A percentile compares a stretch with the other conserved stretches of the same genome.
These are phyloP conservation scores for Ampelocalamus luodianensis DNA, from an alignment of 176 grass and related monocot genomes.

Conservation along the genomic window DNA sequence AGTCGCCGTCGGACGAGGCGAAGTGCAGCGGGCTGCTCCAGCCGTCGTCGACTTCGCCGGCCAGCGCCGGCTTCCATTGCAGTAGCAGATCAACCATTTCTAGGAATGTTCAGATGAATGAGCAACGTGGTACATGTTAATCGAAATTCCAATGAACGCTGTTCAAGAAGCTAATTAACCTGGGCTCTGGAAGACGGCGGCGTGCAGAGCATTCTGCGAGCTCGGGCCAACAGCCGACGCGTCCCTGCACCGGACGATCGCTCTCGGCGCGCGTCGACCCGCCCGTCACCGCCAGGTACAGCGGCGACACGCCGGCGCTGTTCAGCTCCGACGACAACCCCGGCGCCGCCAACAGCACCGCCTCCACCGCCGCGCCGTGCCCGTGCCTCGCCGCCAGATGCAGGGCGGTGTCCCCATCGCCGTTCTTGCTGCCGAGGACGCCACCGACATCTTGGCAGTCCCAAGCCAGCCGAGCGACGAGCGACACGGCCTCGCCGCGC, in stretches of 20 bases:
- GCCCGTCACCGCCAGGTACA: conserved; percentile 38
- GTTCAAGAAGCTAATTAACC: neutral
- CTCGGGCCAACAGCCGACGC: neutral
- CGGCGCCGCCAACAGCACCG: neutral
- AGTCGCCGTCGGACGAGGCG: conserved; percentile 7
- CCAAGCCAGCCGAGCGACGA: neutral
- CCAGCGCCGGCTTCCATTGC: conserved; percentile 13
- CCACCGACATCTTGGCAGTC: neutral
- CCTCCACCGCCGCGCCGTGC: neutral
- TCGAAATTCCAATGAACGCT: too few species aligned
- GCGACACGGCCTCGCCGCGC: neutral
- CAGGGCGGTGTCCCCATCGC: conserved; percentile 4
- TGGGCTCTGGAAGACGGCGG: conserved; percentile 29
- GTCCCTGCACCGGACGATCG: neutral
- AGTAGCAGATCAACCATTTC: conserved; percentile 11
- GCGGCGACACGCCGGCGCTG: neutral
- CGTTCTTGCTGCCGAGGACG: neutral
- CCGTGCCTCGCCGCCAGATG: conserved; percentile 34
- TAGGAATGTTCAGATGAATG: neutral
- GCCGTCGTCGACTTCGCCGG: neutral
- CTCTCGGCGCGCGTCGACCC: neutral
- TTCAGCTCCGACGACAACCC: neutral
- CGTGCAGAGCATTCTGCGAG: conserved; percentile 42
- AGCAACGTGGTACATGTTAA: too few species aligned
- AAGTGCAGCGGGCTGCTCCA: conserved; percentile 36